A percentile compares a stretch with the other conserved stretches of the same genome.
Evolutionary conservation across 2,329 filamentous ascomycete genomes (phyloP).

Genomic region (Blastomyces parvus): DNA sequence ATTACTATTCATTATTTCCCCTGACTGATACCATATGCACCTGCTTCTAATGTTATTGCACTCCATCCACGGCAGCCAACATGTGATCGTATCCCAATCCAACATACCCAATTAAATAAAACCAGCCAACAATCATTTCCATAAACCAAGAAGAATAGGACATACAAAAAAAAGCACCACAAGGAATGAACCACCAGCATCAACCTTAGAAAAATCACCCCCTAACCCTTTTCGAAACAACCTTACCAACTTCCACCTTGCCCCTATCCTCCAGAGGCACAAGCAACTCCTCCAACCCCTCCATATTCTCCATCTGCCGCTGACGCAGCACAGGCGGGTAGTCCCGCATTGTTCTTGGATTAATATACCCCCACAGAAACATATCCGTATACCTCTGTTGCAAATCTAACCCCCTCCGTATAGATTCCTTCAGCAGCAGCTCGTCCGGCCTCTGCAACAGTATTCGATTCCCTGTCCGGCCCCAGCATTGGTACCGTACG

Average conservation of each 20-base stretch:
- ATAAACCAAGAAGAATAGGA: too few relatives aligned
- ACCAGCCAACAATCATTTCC: not conserved
- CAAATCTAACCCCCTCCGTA: slow-evolving; percentile 45
- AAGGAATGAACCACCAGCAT: not conserved
- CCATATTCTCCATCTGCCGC: slow-evolving; percentile 41
- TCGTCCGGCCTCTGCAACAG: slow-evolving; percentile 50
- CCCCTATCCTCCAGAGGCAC: slow-evolving; percentile 7
- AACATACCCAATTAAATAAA: not conserved
- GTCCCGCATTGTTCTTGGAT: slow-evolving; percentile 45
- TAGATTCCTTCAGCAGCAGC: slow-evolving; percentile 48
- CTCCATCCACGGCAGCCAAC: too few relatives aligned
- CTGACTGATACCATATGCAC: too few relatives aligned
- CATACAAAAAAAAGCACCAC: not conserved
- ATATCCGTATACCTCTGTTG: slow-evolving; percentile 47
- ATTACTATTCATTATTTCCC: too few relatives aligned
- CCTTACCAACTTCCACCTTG: slow-evolving; percentile 2
- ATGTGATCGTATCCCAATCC: too few relatives aligned
- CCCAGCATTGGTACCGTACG: slow-evolving; percentile 31
- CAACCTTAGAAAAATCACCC: slow-evolving; percentile 3
- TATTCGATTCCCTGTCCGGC: slow-evolving; percentile 25
- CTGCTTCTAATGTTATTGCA: too few relatives aligned
- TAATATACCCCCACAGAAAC: slow-evolving; percentile 54
- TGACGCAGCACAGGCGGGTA: slow-evolving; percentile 45
- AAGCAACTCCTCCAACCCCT: slow-evolving; percentile 13
- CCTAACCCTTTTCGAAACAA: slow-evolving; percentile 7